phyloP scores from a whole-genome alignment of 1,139 yeast species.

The Scheffersomyces illinoinensis region DNA sequence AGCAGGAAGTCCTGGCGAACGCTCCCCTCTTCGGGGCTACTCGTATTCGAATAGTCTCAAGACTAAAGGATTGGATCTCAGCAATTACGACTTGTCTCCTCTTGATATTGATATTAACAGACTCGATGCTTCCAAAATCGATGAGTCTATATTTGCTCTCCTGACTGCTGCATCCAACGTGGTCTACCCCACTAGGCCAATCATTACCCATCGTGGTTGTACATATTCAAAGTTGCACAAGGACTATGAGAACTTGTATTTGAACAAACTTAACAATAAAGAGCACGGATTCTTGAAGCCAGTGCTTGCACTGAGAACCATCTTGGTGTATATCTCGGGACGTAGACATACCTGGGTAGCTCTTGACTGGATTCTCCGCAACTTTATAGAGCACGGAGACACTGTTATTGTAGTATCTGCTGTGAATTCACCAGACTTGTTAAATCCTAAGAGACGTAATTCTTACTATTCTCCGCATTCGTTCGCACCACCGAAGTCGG shows the following conservation, averaged over 20 bases:
- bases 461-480: constrained; percentile 1
- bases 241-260: constrained; percentile 39
- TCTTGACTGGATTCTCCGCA: constrained; percentile 62
- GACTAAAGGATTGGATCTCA: constrained; percentile 5
- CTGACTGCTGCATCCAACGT: constrained; percentile 1
- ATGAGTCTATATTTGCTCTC: constrained; percentile 1
- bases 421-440: constrained; percentile 17
- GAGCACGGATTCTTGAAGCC: constrained; percentile 26
- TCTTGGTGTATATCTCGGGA: constrained; percentile 68
- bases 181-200: constrained; percentile 54
- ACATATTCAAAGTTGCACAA: constrained; percentile 49
- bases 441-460: constrained; percentile 1
- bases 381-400: constrained; percentile 61
- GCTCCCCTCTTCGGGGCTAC: constrained; percentile 11
- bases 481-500: constrained; percentile 24
- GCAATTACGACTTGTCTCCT: background rate
- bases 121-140: background rate
- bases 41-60: background rate
- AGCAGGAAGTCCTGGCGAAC: constrained; percentile 7
- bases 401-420: constrained; percentile 58
- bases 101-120: background rate
- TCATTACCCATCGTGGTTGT: constrained; percentile 52
- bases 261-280: constrained; percentile 28
- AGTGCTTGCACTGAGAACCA: constrained; percentile 51
- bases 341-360: constrained; percentile 80